Evolutionary conservation across 257 asterid genomes (phyloP), one percentile per base, ranked within the genome.

Genomic region (Anisodus tanguticus): DNA sequence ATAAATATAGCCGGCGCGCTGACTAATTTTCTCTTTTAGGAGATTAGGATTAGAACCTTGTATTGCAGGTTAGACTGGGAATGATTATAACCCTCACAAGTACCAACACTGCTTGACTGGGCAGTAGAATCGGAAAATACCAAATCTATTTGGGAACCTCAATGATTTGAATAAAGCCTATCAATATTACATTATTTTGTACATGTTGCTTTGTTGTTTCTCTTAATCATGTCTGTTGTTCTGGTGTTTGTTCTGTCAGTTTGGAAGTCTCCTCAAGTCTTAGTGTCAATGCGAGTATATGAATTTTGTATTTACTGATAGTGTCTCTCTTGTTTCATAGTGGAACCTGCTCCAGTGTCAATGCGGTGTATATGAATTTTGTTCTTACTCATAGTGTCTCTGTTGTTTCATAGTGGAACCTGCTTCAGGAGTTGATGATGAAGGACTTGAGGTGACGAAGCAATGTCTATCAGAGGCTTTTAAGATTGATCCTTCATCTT

Each of bases 401-500:
- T 51, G 79, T 78, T 49, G 59, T 63, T 7, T 26, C 62, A 53
- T 66, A 94, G 98, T 94, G 89, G 98, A 93, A 82, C 95, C 92
- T 54, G 91, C 93, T 16, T 85, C 88, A 51, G 97, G 92, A 80
- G 91, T 80, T 85, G 97, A 93, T 81, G 49, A 78, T 49, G 98
- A 93, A 82, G 95, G 95, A 58, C 92, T 94, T 68, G 94, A 91
- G 86, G 98, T 94, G 83, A 96, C 95, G 9, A 93, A 86, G 86
- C 94, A 94, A n/a, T 94, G 98, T 63, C 88, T 94, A 59, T 87
- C 92, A 79, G 97, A 92, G 81, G 94, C 91, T 84, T 94, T 94
- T 82, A 90, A 89, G 90, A 86, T 94, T 85, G 96, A 90, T 88
- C 89, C 85, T 76, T 87, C 93, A 26, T 90, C 95, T 49, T 78